Conservation (phyloP, 768 basidiomycete species). For the Kwoniella sp. region DNA sequence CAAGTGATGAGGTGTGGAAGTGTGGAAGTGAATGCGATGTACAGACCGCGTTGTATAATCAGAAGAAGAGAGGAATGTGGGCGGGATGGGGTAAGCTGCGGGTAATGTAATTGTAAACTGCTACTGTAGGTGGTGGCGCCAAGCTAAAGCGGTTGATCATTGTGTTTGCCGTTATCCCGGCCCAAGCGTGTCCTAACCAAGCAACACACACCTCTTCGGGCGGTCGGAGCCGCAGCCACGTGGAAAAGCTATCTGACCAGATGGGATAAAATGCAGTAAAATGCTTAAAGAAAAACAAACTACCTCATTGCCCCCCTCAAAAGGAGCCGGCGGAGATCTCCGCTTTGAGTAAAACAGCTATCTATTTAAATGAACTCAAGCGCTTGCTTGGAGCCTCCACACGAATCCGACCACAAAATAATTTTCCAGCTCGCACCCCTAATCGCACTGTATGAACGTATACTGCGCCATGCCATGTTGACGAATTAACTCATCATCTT, state of each 20-base stretch:
- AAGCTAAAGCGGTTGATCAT: background rate
- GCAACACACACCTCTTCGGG: background rate
- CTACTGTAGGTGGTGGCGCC: background rate
- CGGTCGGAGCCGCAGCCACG: background rate
- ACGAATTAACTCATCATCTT: background rate
- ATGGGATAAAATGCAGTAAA: too few relatives aligned
- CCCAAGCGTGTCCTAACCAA: background rate
- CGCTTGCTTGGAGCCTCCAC: conserved; percentile 6
- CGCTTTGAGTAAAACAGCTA: background rate
- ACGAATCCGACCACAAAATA: background rate
- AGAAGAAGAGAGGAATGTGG: too few relatives aligned
- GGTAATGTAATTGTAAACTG: too few relatives aligned
- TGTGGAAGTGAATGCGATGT: too few relatives aligned
- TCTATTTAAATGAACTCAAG: too few relatives aligned
- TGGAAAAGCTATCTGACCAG: background rate
- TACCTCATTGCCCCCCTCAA: too few relatives aligned
- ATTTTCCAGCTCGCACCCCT: background rate
- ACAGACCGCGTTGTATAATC: too few relatives aligned
- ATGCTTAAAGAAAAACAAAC: too few relatives aligned
- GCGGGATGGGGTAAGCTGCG: background rate
- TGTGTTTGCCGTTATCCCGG: background rate
- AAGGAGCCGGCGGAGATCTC: too few relatives aligned
- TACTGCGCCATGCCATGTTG: background rate
- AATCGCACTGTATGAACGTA: background rate
- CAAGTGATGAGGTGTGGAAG: too few relatives aligned